Evolutionary conservation across 2,329 filamentous ascomycete species (phyloP).

Genomic region (Lasiodiplodia hormozganensis): DNA sequence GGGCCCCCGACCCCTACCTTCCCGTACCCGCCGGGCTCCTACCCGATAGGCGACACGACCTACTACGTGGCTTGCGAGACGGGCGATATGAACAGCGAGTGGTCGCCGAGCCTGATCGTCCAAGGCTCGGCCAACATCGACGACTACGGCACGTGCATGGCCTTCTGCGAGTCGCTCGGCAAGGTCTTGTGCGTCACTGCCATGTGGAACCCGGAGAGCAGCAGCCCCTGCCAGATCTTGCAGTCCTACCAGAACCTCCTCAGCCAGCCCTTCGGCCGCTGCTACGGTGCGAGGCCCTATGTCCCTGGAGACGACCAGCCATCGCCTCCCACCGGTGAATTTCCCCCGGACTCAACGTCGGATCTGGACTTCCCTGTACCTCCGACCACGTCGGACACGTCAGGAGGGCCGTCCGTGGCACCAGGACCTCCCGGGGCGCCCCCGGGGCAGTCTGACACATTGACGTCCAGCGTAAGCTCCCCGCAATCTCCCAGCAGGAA

Average conservation of each 20-base stretch:
- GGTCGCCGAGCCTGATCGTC: not conserved
- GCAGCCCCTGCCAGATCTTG: not conserved
- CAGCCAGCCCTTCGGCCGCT: not conserved
- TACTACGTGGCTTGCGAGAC: conserved; percentile 2
- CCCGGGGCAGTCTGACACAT: no score
- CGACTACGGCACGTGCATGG: conserved; percentile 6
- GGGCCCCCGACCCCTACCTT: no score
- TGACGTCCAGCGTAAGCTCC: no score
- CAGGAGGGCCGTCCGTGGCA: no score
- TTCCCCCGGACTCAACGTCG: not conserved
- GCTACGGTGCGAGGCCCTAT: not conserved
- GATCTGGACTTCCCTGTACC: not conserved
- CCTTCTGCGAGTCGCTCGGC: not conserved
- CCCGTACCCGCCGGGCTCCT: not conserved
- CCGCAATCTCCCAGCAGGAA: no score
- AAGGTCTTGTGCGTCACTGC: not conserved
- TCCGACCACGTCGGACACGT: not conserved
- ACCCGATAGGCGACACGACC: not conserved
- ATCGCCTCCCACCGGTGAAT: not conserved
- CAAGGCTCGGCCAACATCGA: not conserved
- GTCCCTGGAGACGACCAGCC: no score
- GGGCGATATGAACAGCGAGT: not conserved
- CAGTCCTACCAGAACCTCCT: not conserved
- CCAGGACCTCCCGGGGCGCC: no score
- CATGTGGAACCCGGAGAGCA: not conserved